A percentile compares a stretch with the other conserved stretches of the same genome.
Evolutionary conservation across 1,139 yeast species (phyloP).

Genomic region (Ogataea hybrid): DNA sequence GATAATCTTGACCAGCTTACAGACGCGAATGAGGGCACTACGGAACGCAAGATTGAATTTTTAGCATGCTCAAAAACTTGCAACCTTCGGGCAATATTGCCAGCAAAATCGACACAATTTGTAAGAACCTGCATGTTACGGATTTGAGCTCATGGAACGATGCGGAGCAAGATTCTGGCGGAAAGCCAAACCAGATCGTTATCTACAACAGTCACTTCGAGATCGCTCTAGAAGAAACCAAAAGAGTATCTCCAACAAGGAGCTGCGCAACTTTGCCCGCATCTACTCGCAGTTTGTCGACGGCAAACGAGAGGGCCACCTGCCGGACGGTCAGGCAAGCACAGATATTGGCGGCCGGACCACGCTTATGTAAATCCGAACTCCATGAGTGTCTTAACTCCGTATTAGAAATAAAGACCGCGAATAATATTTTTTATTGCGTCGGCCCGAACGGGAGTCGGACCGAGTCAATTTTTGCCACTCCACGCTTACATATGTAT

Average conservation of each 20-base stretch:
- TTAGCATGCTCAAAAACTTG: conserved; percentile 17
- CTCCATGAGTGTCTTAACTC: background rate
- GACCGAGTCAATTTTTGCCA: background rate
- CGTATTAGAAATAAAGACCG: conserved; percentile 3
- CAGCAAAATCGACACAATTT: conserved; percentile 21
- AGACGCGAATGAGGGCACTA: conserved; percentile 19
- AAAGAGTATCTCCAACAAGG: conserved; percentile 83
- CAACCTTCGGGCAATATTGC: conserved; percentile 14
- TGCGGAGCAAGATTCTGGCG: background rate
- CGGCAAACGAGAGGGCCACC: conserved; percentile 78
- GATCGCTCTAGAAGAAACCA: conserved; percentile 72
- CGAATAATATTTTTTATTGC: background rate
- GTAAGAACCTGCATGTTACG: conserved; percentile 7
- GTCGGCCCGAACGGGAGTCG: background rate
- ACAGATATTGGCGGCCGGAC: conserved; percentile 71
- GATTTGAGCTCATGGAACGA: conserved; percentile 9
- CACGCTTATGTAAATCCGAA: conserved; percentile 18
- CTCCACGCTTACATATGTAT: too few relatives aligned
- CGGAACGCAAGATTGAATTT: conserved; percentile 15
- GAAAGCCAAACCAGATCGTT: conserved; percentile 26
- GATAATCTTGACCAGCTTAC: conserved; percentile 52
- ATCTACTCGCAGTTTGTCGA: conserved; percentile 71
- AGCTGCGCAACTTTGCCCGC: conserved; percentile 55
- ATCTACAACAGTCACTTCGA: conserved; percentile 57
- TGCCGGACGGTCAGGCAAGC: conserved; percentile 86